Conservation (phyloP, 805 yeast species). For the Starmerella kuoi region DNA sequence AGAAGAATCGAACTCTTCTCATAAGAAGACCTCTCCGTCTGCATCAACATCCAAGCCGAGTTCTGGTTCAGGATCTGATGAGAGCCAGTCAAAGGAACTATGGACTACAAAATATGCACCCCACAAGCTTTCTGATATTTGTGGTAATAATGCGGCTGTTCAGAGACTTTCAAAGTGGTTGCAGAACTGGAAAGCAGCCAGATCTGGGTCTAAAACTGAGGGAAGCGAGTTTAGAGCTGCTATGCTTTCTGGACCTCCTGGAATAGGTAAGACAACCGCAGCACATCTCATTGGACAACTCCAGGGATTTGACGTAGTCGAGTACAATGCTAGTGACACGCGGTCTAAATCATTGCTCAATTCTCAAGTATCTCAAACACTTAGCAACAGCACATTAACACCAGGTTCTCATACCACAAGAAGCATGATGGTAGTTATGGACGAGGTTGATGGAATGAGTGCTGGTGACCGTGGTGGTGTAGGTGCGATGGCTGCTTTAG, state of each 20-base stretch:
- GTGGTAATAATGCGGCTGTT: conserved; percentile 80
- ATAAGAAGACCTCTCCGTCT: not conserved
- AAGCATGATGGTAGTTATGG: conserved; percentile 81
- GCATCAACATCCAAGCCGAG: not conserved
- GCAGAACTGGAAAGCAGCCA: conserved; percentile 53
- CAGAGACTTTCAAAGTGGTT: conserved; percentile 63
- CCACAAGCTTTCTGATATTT: conserved; percentile 53
- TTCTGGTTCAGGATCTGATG: not conserved
- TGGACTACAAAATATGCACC: conserved; percentile 97
- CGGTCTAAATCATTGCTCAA: conserved; percentile 71
- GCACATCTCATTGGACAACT: conserved; percentile 76
- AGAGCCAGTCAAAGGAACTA: conserved; percentile 34
- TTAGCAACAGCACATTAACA: conserved; percentile 70
- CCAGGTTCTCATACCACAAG: conserved; percentile 53
- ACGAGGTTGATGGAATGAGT: conserved; percentile 98
- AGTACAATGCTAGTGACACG: conserved; percentile 81
- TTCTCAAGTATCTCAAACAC: conserved; percentile 51
- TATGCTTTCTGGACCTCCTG: conserved; percentile 84
- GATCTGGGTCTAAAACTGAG: conserved; percentile 43
- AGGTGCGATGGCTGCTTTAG: conserved; percentile 79
- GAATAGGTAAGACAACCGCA: conserved; percentile 85
- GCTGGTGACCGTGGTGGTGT: conserved; percentile 99
- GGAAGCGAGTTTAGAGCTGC: conserved; percentile 68
- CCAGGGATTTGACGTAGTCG: conserved; percentile 67
- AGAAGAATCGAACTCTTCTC: not conserved